These are phyloP conservation scores for Penicillium sp. DNA, from an alignment of 2,329 filamentous ascomycete genomes.

Conservation along the genomic window DNA sequence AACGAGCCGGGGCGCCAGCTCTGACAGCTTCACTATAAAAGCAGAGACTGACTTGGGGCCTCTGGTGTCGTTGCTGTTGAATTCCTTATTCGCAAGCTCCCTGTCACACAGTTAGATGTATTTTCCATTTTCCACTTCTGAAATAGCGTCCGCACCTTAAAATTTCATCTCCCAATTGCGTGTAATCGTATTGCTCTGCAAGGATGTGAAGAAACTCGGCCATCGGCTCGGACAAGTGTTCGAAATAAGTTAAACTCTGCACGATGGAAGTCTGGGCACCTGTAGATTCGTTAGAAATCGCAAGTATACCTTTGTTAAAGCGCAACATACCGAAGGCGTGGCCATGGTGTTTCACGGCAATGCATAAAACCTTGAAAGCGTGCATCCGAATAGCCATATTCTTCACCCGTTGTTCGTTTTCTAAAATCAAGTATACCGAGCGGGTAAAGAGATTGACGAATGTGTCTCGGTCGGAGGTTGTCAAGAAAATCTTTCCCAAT, in stretches of 20 bases:
- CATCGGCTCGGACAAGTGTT: constrained; percentile 98
- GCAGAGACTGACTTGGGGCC: constrained; percentile 94
- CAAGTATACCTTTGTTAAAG: neutral
- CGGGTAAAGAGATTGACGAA: constrained; percentile 89
- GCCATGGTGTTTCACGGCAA: constrained; percentile 95
- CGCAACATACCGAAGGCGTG: constrained; percentile 64
- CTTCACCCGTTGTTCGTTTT: constrained; percentile 91
- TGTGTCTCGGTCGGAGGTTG: constrained; percentile 92
- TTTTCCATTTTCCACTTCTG: neutral
- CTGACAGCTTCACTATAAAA: constrained; percentile 89
- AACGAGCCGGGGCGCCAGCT: constrained; percentile 82
- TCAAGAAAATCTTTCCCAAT: constrained; percentile 87
- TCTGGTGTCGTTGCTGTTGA: constrained; percentile 92
- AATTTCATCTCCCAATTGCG: constrained; percentile 90
- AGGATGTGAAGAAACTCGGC: constrained; percentile 96
- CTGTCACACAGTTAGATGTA: constrained; percentile 41
- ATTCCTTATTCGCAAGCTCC: constrained; percentile 95
- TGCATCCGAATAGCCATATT: constrained; percentile 88
- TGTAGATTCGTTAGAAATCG: constrained; percentile 36
- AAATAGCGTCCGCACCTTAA: constrained; percentile 49
- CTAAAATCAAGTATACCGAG: constrained; percentile 87
- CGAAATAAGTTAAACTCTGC: constrained; percentile 95
- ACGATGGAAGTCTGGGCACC: constrained; percentile 96
- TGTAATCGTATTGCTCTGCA: constrained; percentile 95
- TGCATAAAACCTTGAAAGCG: constrained; percentile 92